Evolutionary conservation across 2,329 filamentous ascomycete genomes (phyloP).

Genomic region (Lanzia echinophila): DNA sequence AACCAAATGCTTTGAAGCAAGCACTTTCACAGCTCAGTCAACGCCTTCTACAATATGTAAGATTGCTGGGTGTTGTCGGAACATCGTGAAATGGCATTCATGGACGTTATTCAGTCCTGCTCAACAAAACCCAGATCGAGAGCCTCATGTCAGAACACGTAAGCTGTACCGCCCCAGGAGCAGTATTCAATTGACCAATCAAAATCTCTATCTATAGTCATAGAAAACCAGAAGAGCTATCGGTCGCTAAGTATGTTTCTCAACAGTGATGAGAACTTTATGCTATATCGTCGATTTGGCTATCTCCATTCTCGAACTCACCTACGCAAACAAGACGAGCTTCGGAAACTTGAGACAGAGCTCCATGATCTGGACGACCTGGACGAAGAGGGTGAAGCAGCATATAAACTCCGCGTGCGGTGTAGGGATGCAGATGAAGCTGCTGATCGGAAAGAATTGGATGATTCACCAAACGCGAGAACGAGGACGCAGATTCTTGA

Average conservation of each 20-base stretch:
- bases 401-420: neutral
- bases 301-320: constrained; percentile 35
- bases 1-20: no score
- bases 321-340: constrained; percentile 19
- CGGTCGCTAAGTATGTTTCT: constrained; percentile 35
- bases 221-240: constrained; percentile 29
- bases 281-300: constrained; percentile 37
- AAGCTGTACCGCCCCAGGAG: neutral
- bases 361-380: constrained; percentile 15
- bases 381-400: neutral
- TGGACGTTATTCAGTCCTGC: no score
- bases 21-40: no score
- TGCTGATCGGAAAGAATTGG: neutral
- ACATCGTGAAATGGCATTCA: no score
- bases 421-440: constrained; percentile 10
- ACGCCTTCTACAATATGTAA: no score
- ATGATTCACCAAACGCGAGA: neutral
- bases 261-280: constrained; percentile 37
- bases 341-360: constrained; percentile 17
- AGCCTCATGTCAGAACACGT: constrained; percentile 1
- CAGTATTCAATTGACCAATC: neutral
- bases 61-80: no score
- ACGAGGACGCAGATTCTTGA: constrained; percentile 10
- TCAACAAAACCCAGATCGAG: neutral
- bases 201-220: constrained; percentile 6